Evolutionary conservation across 2,329 filamentous ascomycete species (phyloP), one percentile per base, ranked within the genome.

Genomic region (Claviceps monticola): DNA sequence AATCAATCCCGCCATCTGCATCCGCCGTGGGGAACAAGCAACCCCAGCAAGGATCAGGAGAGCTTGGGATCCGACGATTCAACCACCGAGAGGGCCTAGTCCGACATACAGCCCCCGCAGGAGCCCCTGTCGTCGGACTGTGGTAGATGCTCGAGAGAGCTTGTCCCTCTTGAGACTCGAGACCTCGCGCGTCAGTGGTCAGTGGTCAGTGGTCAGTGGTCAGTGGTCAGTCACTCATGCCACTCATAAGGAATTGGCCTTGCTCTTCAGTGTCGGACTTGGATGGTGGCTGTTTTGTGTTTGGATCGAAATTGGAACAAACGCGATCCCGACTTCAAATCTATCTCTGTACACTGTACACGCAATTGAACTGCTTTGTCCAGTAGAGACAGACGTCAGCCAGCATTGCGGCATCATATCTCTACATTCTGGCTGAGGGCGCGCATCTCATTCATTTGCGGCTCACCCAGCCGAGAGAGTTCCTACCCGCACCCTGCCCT

Each of bases 401-500:
- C 41, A 34, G 29, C 34, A 29, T 38, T 23, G 36, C 17, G 23
- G 23, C 21, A 34, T n/a, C 41, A 43, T 23, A 13, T 43, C 21
- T 39, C 21, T 41, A 8, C 21, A 23, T 26, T 46, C 21, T 41
- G 19, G 43, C 49, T 41, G 19, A 39, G 41, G 42, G 50, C 29
- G 43, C 51, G 23, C 44, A 48, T 36, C 50, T 11, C 38, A 34
- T 34, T 53, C 43, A 50, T 48, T 46, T 55, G 55, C 53, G 46
- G 52, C 48, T 53, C 36, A 23, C 42, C 41, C 44, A 41, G 45
- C 41, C 48, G 47, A 53, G 47, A 46, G 48, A 51, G 45, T 51
- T 53, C 51, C 53, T 56, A 55, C 56, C 56, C 56, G 56, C 56
- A 56, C 53, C 55, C 38, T 56, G 53, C 51, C 29, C 29, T 34